These are phyloP conservation scores for Narthecium ossifragum DNA, from an alignment of 106 monocot genomes.

Conservation along the genomic window DNA sequence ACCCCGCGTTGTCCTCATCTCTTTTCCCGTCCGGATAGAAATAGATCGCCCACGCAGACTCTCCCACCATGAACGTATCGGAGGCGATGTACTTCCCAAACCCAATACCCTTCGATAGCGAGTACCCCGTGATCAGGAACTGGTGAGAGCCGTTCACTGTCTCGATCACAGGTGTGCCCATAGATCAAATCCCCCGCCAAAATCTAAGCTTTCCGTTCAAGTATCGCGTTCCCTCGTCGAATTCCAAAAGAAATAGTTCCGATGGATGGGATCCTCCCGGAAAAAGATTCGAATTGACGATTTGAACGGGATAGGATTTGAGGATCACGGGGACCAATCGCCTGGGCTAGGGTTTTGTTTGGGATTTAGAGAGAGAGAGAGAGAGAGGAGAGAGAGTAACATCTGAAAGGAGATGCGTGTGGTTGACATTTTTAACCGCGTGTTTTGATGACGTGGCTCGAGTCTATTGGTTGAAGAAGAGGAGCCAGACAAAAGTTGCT, in stretches of 20 bases:
- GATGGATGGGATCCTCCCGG: neutral
- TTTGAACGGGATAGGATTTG: neutral
- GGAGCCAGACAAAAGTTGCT: no score
- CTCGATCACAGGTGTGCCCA: neutral
- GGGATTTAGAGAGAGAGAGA: neutral
- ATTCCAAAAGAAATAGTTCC: no score
- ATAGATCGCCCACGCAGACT: conserved; percentile 5
- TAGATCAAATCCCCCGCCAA: neutral
- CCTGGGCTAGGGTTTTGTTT: neutral
- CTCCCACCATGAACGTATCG: conserved; percentile 1
- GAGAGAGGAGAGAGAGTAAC: no score
- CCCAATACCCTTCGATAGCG: conserved; percentile 6
- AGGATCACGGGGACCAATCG: neutral
- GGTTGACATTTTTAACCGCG: no score
- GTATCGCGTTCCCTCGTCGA: neutral
- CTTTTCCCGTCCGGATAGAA: conserved; percentile 14
- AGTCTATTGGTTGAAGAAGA: no score
- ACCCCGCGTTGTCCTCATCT: neutral
- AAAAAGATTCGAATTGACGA: no score
- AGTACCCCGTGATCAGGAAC: conserved; percentile 5
- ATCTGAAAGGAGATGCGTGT: neutral
- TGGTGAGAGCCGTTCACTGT: conserved; percentile 8
- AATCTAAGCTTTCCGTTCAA: neutral
- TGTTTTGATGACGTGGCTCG: no score
- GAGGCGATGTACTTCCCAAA: conserved; percentile 2